Evolutionary conservation across 75 land plant species (phyloP), one percentile per base, ranked within the genome.

Genomic region (Sequoiadendron giganteum): DNA sequence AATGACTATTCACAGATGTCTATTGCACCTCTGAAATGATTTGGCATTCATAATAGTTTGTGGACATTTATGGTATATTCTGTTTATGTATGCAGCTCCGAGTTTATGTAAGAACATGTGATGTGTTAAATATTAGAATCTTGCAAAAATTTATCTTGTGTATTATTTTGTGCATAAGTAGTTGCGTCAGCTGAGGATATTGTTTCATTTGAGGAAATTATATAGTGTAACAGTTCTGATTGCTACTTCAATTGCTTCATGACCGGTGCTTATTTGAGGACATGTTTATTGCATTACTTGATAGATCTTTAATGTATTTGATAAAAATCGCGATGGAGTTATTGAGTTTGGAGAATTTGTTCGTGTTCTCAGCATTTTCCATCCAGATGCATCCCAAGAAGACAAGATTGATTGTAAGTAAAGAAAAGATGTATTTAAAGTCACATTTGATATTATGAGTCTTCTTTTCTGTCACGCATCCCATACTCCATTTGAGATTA

Each of bases 261-360:
- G 25, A 28, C 36, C 2, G n/a, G 13, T 42, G 39, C 49, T 83
- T 11, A 75, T 75, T 75, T 75, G 77, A 75, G 34, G 77, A 75
- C 13, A 75, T 34, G 38, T 75, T 34, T 14, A 34, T 75, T 34
- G 77, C 32, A 75, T 75, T 75, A 82, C 87, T 85, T 84, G 85
- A 88, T 93, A 96, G 99, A 88, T 97, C 38, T 97, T 97, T 93
- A 88, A 95, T 86, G 83, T 94, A 49, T 96, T 97, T 88, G 99
- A 97, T 88, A 21, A 83, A 30, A 97, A 97, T 30, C 92, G 87
- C 5, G 91, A 95, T 85, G 97, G 96, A 10, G 95, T 94, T n/a
- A 95, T 97, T 47, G 99, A 95, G 18, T 97, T 97, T 87, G 97
- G 93, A 25, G 99, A 97, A 75, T 97, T 97, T 91, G 96, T 97